These are phyloP conservation scores for Penicillium sp. DNA, from an alignment of 2,329 filamentous ascomycete species.

Conservation along the genomic window DNA sequence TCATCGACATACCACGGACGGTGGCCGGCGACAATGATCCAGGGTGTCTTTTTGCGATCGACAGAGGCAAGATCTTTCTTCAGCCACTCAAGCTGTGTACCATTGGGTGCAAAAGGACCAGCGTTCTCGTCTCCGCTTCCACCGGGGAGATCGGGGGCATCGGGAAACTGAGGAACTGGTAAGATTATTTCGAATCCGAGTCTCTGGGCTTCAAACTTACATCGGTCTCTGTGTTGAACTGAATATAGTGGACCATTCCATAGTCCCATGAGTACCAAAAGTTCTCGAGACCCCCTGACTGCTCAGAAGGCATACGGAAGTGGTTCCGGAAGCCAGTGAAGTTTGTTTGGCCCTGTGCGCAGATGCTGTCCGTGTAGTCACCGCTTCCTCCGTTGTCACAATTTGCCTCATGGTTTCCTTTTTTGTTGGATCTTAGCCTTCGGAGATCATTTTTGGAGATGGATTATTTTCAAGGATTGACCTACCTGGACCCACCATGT, in stretches of 20 bases:
- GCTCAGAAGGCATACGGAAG: conserved; percentile 22
- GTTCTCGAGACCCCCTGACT: conserved; percentile 14
- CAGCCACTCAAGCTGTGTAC: conserved; percentile 5
- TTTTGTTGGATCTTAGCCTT: background rate
- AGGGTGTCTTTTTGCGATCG: conserved; percentile 10
- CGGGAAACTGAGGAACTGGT: background rate
- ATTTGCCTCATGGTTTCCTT: conserved; percentile 11
- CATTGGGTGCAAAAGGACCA: conserved; percentile 4
- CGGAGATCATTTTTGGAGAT: background rate
- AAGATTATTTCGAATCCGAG: background rate
- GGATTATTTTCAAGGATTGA: background rate
- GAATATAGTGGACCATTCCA: conserved; percentile 13
- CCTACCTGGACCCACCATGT: conserved; percentile 16
- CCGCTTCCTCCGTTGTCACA: conserved; percentile 19
- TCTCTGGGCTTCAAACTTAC: background rate
- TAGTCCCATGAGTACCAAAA: conserved; percentile 19
- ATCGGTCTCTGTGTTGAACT: conserved; percentile 16
- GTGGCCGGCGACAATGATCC: conserved; percentile 9
- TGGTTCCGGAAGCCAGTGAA: conserved; percentile 27
- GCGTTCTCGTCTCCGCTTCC: background rate
- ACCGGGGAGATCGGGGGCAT: conserved; percentile 5
- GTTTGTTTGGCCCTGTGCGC: conserved; percentile 23
- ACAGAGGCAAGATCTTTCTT: conserved; percentile 6
- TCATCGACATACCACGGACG: conserved; percentile 10
- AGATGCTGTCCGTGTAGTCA: conserved; percentile 20